These are phyloP conservation scores for Suillus ampliporus DNA, from an alignment of 768 basidiomycete species.

Conservation along the genomic window DNA sequence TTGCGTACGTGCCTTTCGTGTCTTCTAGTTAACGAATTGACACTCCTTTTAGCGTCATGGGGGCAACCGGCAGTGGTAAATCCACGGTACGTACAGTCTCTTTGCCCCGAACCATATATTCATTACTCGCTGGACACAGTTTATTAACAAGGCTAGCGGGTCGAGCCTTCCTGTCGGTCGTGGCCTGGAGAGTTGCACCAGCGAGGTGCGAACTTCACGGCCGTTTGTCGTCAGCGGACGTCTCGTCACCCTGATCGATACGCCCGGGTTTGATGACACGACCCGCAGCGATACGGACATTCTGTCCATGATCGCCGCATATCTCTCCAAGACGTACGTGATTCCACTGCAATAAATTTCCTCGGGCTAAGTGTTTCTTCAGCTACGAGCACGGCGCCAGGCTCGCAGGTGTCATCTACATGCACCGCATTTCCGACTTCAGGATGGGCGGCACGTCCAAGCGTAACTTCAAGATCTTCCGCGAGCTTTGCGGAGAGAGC, in stretches of 20 bases:
- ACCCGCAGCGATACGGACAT: slow-evolving; percentile 48
- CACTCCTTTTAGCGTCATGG: slow-evolving; percentile 33
- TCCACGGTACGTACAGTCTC: slow-evolving; percentile 32
- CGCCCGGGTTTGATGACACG: slow-evolving; percentile 60
- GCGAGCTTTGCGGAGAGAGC: slow-evolving; percentile 55
- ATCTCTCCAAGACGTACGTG: slow-evolving; percentile 18
- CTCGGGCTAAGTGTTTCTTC: background rate
- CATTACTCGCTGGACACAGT: slow-evolving; percentile 33
- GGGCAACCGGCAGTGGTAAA: slow-evolving; percentile 43
- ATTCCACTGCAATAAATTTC: no score
- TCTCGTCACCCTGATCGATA: slow-evolving; percentile 53
- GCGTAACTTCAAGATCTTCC: slow-evolving; percentile 57
- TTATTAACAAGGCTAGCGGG: slow-evolving; percentile 53
- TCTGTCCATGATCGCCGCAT: slow-evolving; percentile 47
- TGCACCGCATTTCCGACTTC: slow-evolving; percentile 59
- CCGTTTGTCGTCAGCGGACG: slow-evolving; percentile 48
- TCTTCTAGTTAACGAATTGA: background rate
- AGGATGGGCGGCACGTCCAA: slow-evolving; percentile 56
- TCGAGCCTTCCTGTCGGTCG: slow-evolving; percentile 46
- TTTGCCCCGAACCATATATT: background rate
- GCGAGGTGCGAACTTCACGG: slow-evolving; percentile 41
- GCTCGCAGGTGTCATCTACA: slow-evolving; percentile 59
- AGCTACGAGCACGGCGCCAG: slow-evolving; percentile 43
- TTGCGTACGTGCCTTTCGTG: slow-evolving; percentile 31
- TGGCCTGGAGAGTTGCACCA: slow-evolving; percentile 51